Base-by-base conservation (phyloP, 2,329 filamentous ascomycete species). In the Hypoxylon sp. region DNA sequence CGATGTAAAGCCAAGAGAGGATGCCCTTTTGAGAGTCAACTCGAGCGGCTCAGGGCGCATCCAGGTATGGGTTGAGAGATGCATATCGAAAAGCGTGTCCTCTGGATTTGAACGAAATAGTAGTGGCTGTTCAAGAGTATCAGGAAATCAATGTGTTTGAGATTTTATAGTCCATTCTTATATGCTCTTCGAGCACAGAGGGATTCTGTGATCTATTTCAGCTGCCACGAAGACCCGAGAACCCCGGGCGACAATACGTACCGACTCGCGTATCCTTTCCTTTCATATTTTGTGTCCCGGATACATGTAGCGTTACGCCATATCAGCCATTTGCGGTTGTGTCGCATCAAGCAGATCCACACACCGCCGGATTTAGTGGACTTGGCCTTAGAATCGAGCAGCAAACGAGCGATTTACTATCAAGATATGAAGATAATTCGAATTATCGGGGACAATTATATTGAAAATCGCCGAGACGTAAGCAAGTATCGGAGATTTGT, bases 11-110 rank as follows among this genome's bases (percentile, higher is more conserved):
- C 66, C 69, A 13, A 72, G 48, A 6, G 66, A 63, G 6, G 61
- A 42, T n/a, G 62, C 68, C 17, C 70, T 63, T 39, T 60, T 63
- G 13, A 71, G 51, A 4, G 61, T 70, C 5, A 64, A 31, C 17
- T 70, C 70, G 17, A 71, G 69, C 22, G 70, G 66, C 35, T 71
- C 70, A 3, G 66, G 66, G 10, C 70, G 54, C 68, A 72, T 71
- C 70, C 70, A 72, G 3, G 63, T 71, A 17, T 72, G 68, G 6
- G 69, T 71, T 60, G 61, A 72, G 24, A 72, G 62, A 62, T 70
- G 66, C 69, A 71, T 72, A 8, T 65, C 44, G 55, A 63, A 39
- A 17, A 3, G 2, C 26, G n/a, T 13, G 17, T 39, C 51, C 24
- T 60, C 22, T 8, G 35, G 35, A 17, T 19, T 50, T 39, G 17